Conservation (phyloP, 2,329 filamentous ascomycete genomes). For the Alternaria burnsii region DNA sequence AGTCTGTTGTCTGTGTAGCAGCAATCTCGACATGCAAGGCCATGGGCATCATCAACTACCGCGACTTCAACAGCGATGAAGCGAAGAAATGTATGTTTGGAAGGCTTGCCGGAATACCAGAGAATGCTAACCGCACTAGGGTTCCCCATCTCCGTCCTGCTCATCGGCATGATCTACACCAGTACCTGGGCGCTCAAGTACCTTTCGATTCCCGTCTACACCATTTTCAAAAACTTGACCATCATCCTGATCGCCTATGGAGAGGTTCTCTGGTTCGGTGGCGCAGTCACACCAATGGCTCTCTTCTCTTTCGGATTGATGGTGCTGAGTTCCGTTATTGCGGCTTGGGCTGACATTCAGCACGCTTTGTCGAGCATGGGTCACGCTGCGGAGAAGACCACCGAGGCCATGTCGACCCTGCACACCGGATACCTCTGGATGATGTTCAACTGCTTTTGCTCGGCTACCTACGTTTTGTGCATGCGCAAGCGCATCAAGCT, state of each 20-base stretch:
- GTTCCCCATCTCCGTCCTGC: slow-evolving; percentile 94
- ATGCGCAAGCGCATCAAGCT: slow-evolving; percentile 99
- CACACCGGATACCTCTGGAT: slow-evolving; percentile 98
- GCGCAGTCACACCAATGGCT: slow-evolving; percentile 84
- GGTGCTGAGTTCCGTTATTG: slow-evolving; percentile 92
- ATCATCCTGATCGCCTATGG: slow-evolving; percentile 99
- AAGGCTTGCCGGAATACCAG: not conserved
- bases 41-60: slow-evolving; percentile 80
- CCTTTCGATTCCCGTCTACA: slow-evolving; percentile 97
- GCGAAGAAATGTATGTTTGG: slow-evolving; percentile 82
- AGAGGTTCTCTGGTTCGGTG: slow-evolving; percentile 97
- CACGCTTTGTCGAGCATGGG: slow-evolving; percentile 75
- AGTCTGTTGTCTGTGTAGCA: slow-evolving; percentile 89
- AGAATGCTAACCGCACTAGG: slow-evolving; percentile 61
- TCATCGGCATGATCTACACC: slow-evolving; percentile 99
- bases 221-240: slow-evolving; percentile 99
- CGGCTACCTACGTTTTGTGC: slow-evolving; percentile 84
- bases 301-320: slow-evolving; percentile 96
- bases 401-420: slow-evolving; percentile 82
- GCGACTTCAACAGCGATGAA: slow-evolving; percentile 85
- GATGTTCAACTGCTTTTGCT: slow-evolving; percentile 95
- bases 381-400: slow-evolving; percentile 65
- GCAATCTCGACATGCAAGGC: slow-evolving; percentile 87
- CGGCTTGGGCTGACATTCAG: slow-evolving; percentile 96
- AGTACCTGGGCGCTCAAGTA: slow-evolving; percentile 94